A percentile compares a stretch with the other conserved stretches of the same genome.
phyloP scores from a whole-genome alignment of 768 basidiomycete genomes.

The Mycena rosella region DNA sequence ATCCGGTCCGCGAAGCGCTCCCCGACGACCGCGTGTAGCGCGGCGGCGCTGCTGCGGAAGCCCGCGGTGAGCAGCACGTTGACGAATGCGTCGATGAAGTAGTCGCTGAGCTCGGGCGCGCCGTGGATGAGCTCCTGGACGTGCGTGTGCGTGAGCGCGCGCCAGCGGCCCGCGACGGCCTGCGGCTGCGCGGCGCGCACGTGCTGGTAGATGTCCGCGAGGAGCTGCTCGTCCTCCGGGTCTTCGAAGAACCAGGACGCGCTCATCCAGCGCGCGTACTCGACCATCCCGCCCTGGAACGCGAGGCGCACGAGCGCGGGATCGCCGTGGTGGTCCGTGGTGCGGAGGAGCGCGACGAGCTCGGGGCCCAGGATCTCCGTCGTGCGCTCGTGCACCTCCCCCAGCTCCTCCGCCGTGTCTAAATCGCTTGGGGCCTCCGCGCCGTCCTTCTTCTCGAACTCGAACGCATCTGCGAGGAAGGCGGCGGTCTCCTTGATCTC shows the following conservation, averaged over 20 bases:
- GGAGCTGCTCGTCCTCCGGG: conserved; percentile 59
- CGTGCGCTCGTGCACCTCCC: conserved; percentile 44
- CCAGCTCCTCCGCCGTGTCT: conserved; percentile 38
- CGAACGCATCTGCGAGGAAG: conserved; percentile 59
- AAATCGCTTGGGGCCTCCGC: conserved; percentile 27
- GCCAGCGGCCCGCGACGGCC: conserved; percentile 67
- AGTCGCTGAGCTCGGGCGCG: conserved; percentile 50
- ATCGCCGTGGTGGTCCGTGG: conserved; percentile 55
- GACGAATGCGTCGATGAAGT: conserved; percentile 54
- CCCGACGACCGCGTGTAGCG: conserved; percentile 54
- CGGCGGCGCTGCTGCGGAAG: conserved; percentile 44
- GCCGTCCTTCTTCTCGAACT: conserved; percentile 37
- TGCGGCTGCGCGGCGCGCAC: conserved; percentile 62
- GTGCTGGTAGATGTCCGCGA: conserved; percentile 56
- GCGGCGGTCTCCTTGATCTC: conserved; percentile 64
- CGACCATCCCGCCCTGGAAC: conserved; percentile 58
- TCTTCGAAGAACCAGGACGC: conserved; percentile 65
- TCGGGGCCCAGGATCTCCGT: conserved; percentile 46
- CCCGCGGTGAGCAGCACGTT: conserved; percentile 58
- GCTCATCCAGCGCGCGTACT: conserved; percentile 64
- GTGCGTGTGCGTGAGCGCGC: conserved; percentile 65
- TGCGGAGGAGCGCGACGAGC: conserved; percentile 55
- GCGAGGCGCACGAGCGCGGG: conserved; percentile 58
- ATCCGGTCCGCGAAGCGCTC: conserved; percentile 60
- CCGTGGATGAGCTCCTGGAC: conserved; percentile 53